Conservation (phyloP, 1,284 basidiomycete species). For the Fomitopsis betulina region DNA sequence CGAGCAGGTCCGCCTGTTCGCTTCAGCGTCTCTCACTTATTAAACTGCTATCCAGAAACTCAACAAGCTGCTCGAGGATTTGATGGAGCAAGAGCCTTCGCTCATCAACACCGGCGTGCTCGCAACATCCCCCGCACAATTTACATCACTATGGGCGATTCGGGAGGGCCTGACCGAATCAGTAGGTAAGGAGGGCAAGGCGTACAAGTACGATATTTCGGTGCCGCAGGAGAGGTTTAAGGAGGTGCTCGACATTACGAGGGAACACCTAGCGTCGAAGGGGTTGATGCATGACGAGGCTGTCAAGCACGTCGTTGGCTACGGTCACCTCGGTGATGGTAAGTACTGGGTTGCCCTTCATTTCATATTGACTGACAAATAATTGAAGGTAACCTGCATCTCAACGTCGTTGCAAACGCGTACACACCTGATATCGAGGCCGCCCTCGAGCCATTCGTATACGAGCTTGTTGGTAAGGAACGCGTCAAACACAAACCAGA, state of each 20-base stretch:
- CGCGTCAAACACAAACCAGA: slow-evolving; percentile 15
- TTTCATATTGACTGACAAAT: not conserved
- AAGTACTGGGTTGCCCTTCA: slow-evolving; percentile 21
- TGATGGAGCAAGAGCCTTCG: slow-evolving; percentile 72
- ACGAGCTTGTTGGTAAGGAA: slow-evolving; percentile 79
- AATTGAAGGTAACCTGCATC: slow-evolving; percentile 80
- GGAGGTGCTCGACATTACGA: slow-evolving; percentile 80
- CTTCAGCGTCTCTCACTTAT: not conserved
- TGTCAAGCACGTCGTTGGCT: slow-evolving; percentile 85
- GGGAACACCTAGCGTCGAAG: slow-evolving; percentile 68
- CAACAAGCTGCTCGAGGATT: slow-evolving; percentile 70
- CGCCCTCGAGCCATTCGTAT: slow-evolving; percentile 93
- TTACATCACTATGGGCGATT: slow-evolving; percentile 87
- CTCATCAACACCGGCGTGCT: slow-evolving; percentile 90
- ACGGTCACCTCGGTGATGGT: slow-evolving; percentile 97
- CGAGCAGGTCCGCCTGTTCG: slow-evolving; percentile 63
- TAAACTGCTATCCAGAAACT: slow-evolving; percentile 67
- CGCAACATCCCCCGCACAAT: slow-evolving; percentile 90
- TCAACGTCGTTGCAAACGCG: slow-evolving; percentile 87
- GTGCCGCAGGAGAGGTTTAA: slow-evolving; percentile 90
- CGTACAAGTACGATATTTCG: slow-evolving; percentile 98
- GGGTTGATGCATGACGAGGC: slow-evolving; percentile 71
- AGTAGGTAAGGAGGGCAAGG: slow-evolving; percentile 89
- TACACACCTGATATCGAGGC: slow-evolving; percentile 84
- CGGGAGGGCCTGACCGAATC: slow-evolving; percentile 96